A percentile compares a stretch with the other conserved stretches of the same genome.
These are phyloP conservation scores for Iberis amara DNA, from an alignment of 441 rosid species.

Conservation along the genomic window DNA sequence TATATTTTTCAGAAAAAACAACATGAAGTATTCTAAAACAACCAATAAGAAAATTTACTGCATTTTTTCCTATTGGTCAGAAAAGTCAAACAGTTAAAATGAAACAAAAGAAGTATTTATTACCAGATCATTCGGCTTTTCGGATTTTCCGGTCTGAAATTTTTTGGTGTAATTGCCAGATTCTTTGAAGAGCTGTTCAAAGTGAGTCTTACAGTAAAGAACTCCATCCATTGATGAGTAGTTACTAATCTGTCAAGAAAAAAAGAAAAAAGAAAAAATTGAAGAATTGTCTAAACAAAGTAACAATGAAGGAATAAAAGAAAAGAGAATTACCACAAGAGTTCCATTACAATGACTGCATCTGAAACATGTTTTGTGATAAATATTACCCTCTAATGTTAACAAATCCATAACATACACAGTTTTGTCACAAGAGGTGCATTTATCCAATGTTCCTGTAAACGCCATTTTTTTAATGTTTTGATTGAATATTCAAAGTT, in stretches of 20 bases:
- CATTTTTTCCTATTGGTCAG: no score
- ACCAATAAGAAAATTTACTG: no score
- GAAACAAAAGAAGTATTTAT: not conserved
- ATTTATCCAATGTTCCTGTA: conserved; percentile 88
- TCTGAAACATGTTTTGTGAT: conserved; percentile 80
- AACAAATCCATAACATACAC: conserved; percentile 82
- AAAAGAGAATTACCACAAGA: conserved; percentile 45
- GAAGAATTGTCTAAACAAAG: not conserved
- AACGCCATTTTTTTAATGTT: conserved; percentile 44
- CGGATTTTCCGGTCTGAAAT: conserved; percentile 42
- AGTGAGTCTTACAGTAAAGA: conserved; percentile 79
- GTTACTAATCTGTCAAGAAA: conserved; percentile 60
- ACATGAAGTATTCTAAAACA: no score
- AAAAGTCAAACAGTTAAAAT: no score
- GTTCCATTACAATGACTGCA: conserved; percentile 88
- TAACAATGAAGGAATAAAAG: not conserved
- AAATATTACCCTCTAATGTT: conserved; percentile 71
- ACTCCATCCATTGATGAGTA: conserved; percentile 96
- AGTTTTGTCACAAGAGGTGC: conserved; percentile 89
- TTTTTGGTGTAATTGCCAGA: conserved; percentile 89
- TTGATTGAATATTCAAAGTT: not conserved
- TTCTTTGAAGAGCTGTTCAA: conserved; percentile 89
- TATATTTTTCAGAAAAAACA: no score
- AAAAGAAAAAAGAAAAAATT: not conserved
- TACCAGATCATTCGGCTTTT: conserved; percentile 24